A percentile compares a stretch with the other conserved stretches of the same genome.
Evolutionary conservation across 495 filamentous ascomycete genomes (phyloP).

Genomic region (Chaetomium fimeti): DNA sequence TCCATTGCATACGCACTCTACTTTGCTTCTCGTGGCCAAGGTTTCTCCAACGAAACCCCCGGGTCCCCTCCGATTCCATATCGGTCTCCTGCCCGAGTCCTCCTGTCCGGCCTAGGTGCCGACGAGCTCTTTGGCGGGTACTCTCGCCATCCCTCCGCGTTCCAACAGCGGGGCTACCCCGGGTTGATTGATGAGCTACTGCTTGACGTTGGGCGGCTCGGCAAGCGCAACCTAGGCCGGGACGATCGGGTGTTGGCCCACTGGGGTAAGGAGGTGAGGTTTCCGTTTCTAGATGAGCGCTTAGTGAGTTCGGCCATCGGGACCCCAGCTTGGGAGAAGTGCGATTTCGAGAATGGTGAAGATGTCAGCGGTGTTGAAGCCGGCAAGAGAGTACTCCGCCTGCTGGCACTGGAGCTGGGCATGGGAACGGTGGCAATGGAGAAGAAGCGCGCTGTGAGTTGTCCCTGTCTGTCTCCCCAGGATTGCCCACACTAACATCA

Average conservation of each 20-base stretch:
- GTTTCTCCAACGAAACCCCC: constrained; percentile 37
- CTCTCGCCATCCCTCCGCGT: constrained; percentile 76
- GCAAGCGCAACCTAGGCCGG: constrained; percentile 87
- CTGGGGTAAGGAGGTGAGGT: constrained; percentile 89
- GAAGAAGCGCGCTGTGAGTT: constrained; percentile 79
- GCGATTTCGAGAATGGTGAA: constrained; percentile 63
- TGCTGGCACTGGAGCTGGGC: constrained; percentile 73
- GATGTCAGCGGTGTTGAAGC: constrained; percentile 57
- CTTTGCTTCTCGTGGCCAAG: constrained; percentile 82
- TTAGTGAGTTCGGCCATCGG: constrained; percentile 77
- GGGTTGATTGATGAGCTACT: constrained; percentile 81
- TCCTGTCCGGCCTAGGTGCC: constrained; percentile 90
- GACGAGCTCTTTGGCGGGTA: constrained; percentile 98
- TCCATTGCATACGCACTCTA: constrained; percentile 94
- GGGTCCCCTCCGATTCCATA: constrained; percentile 44
- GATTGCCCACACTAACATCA: constrained; percentile 17
- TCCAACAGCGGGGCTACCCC: constrained; percentile 59
- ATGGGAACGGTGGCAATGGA: constrained; percentile 69
- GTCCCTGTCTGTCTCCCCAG: background rate
- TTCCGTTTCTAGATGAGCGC: constrained; percentile 85
- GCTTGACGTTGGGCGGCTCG: constrained; percentile 80
- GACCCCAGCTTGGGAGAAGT: constrained; percentile 77
- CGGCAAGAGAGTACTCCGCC: constrained; percentile 76
- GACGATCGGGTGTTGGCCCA: constrained; percentile 89
- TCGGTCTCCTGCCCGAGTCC: constrained; percentile 70